These are phyloP conservation scores for Suhomyces wounanorum DNA, from an alignment of 1,139 yeast genomes.

Conservation along the genomic window DNA sequence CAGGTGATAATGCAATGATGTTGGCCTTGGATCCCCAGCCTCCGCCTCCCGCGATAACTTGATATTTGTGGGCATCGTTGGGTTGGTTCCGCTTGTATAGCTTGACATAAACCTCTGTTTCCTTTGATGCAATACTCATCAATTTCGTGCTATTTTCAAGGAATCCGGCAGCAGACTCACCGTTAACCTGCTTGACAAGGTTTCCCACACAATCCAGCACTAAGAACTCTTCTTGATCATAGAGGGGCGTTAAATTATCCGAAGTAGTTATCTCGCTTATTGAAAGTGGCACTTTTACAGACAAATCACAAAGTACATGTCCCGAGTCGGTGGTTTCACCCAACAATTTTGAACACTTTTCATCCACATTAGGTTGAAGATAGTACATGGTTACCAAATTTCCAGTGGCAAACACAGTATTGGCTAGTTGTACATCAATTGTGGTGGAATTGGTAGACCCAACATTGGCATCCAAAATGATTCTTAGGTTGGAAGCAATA, in stretches of 20 bases:
- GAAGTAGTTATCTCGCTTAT: slow-evolving; percentile 1
- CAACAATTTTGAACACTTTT: background rate
- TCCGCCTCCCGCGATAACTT: slow-evolving; percentile 67
- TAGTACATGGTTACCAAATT: slow-evolving; percentile 42
- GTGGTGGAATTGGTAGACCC: slow-evolving; percentile 2
- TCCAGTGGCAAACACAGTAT: slow-evolving; percentile 43
- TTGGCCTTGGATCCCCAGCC: slow-evolving; percentile 67
- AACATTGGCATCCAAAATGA: slow-evolving; percentile 19
- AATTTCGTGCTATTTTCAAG: slow-evolving; percentile 46
- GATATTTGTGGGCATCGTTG: slow-evolving; percentile 27
- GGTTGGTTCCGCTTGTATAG: slow-evolving; percentile 23
- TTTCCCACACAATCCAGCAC: slow-evolving; percentile 53
- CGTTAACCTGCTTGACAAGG: slow-evolving; percentile 51
- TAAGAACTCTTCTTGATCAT: slow-evolving; percentile 23
- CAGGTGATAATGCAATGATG: slow-evolving; percentile 60
- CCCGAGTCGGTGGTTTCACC: slow-evolving; percentile 29
- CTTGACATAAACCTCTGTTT: slow-evolving; percentile 50
- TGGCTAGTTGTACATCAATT: slow-evolving; percentile 36
- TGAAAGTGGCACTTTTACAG: slow-evolving; percentile 26
- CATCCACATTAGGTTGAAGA: slow-evolving; percentile 24
- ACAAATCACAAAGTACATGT: slow-evolving; percentile 33
- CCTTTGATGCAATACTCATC: slow-evolving; percentile 48
- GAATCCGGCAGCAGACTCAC: slow-evolving; percentile 51
- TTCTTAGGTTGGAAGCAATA: slow-evolving; percentile 24
- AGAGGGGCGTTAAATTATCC: slow-evolving; percentile 42